Evolutionary conservation across 352 stramenopile genomes (phyloP).

Genomic region (Globisporangium recalcitrans): DNA sequence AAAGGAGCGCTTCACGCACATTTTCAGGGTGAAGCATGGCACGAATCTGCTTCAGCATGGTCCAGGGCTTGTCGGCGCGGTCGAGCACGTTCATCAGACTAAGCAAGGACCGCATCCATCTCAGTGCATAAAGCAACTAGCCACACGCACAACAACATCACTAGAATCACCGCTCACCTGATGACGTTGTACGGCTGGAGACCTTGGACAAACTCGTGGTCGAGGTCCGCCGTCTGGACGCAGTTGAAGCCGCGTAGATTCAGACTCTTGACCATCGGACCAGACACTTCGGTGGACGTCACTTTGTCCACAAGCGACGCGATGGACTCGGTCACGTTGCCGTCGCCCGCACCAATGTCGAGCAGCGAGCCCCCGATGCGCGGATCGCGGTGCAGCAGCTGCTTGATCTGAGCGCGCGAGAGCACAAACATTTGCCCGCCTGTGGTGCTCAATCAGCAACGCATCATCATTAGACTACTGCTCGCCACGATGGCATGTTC

Average conservation of each 20-base stretch:
- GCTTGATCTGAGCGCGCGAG: constrained; percentile 62
- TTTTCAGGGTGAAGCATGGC: constrained; percentile 67
- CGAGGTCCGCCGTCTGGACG: constrained; percentile 64
- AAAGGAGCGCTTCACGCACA: too few relatives aligned
- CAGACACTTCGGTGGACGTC: constrained; percentile 68
- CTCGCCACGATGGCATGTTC: neutral
- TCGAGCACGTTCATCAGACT: constrained; percentile 84
- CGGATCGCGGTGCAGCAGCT: constrained; percentile 48
- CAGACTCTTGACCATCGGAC: constrained; percentile 73
- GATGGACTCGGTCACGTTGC: constrained; percentile 77
- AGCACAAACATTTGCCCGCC: constrained; percentile 88
- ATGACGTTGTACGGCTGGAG: constrained; percentile 76
- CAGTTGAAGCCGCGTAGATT: constrained; percentile 75
- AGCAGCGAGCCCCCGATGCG: constrained; percentile 50
- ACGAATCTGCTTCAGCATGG: constrained; percentile 72
- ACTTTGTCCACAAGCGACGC: constrained; percentile 69
- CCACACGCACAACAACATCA: neutral
- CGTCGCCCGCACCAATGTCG: constrained; percentile 80
- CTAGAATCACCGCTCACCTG: constrained; percentile 31
- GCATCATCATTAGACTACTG: neutral
- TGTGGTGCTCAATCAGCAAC: constrained; percentile 14
- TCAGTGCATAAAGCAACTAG: neutral
- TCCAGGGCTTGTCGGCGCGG: constrained; percentile 71
- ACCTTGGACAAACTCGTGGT: constrained; percentile 59
- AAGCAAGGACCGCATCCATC: too few relatives aligned